Base-by-base conservation (phyloP, 2,329 filamentous ascomycete genomes). In the Nemania diffusa region DNA sequence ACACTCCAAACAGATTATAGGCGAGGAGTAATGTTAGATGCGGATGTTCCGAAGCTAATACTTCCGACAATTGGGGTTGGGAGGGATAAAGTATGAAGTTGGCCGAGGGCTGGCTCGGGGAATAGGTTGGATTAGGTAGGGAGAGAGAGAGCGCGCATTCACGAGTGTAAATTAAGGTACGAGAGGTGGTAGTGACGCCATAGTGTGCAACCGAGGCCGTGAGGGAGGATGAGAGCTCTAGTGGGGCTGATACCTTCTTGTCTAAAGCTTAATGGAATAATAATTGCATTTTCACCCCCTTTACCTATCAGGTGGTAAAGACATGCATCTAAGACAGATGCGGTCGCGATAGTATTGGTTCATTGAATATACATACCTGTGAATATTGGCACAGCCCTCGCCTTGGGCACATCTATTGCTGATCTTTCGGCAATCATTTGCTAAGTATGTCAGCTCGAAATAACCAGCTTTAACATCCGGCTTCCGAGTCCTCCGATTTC, bases 41-140 rank as follows among this genome's bases (percentile, higher is more conserved):
- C 1, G 11, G 11, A 13, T 29, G 34, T 57, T 46, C 48, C 13
- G 59, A 57, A 55, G 64, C 55, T 63, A 55, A 66, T 62, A 66
- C 40, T 57, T 42, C 22, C 27, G 17, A 8, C 46, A 55, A 63
- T 63, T 66, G 52, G 44, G 37, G 29, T 62, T 48, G 40, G 40
- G n/a, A 9, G 5, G 24, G 17, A 44, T 22, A 7, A 55, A 17
- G 44, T 29, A 44, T 22, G 13, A 55, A 17, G 44, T 29, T 52
- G 24, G 51, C 32, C 15, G 50, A 29, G 46, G 22, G 17, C 46
- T 42, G 50, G 26, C 24, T 48, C 15, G 20, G 44, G 24, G 22
- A 26, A 24, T 37, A 42, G 22, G 24, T 24, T n/a, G 50, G 32
- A 46, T 55, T 6, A 48, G 11, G 11, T 27, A 29, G 11, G 7